Percentiles rank a stretch among this genome's conserved stretches.
Conservation (phyloP, 345 rosid genomes). For the Euphorbia tirucalli region DNA sequence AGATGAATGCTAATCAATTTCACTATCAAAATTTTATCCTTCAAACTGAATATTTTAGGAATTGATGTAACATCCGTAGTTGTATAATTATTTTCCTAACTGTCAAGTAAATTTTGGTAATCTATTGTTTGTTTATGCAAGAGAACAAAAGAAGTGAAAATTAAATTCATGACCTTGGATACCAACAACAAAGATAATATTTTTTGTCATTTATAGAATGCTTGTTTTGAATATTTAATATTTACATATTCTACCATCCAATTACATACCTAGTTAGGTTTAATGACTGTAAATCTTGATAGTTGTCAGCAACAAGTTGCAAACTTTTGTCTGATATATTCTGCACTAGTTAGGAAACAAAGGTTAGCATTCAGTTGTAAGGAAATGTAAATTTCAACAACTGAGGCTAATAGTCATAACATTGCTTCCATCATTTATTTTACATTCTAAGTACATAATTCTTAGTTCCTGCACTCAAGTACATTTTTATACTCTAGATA, state of each 20-base stretch:
- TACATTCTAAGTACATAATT: neutral
- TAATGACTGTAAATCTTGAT: conserved; percentile 59
- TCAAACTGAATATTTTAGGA: neutral
- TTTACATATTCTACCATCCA: conserved; percentile 6
- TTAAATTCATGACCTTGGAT: too few relatives aligned
- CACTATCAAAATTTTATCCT: neutral
- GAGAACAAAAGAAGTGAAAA: neutral
- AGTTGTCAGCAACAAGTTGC: conserved; percentile 66
- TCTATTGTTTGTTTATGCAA: neutral
- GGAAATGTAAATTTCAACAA: neutral
- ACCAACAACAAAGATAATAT: neutral
- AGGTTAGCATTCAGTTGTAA: neutral
- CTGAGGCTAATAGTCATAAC: neutral
- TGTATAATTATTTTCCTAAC: neutral
- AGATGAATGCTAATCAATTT: neutral
- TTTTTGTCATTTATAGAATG: conserved; percentile 1
- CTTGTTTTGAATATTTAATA: neutral
- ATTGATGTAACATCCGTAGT: neutral
- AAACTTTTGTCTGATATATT: conserved; percentile 65
- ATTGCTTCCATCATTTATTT: neutral
- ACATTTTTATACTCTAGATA: neutral
- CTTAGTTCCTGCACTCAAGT: neutral
- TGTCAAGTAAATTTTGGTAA: neutral
- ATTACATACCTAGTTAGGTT: conserved; percentile 71
- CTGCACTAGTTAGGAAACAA: conserved; percentile 39